Conservation (phyloP, 345 rosid genomes). For the Gossypium longicalyx region DNA sequence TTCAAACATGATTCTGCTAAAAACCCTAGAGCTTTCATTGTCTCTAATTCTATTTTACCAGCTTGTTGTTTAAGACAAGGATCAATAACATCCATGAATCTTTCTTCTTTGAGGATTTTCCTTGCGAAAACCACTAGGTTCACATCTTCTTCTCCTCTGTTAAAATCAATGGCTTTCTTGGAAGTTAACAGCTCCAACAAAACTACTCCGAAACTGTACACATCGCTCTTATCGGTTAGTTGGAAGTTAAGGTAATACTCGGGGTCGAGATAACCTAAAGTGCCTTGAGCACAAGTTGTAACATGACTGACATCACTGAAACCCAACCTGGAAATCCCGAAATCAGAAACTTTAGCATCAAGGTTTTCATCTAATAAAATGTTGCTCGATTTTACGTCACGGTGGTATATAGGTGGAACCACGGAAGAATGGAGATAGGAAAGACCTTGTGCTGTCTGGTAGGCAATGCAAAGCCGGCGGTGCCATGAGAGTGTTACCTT, state of each 20-base stretch:
- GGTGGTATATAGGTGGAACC: conserved; percentile 52
- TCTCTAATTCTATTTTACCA: not conserved
- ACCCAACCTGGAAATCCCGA: conserved; percentile 50
- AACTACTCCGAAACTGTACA: conserved; percentile 66
- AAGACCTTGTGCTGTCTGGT: conserved; percentile 53
- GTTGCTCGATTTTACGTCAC: conserved; percentile 56
- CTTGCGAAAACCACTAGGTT: conserved; percentile 43
- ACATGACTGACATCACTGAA: conserved; percentile 44
- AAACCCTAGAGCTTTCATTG: not conserved
- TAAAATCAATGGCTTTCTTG: conserved; percentile 52
- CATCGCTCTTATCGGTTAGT: conserved; percentile 59
- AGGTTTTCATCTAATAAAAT: conserved; percentile 50
- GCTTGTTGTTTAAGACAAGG: conserved; percentile 23
- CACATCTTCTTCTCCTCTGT: conserved; percentile 48
- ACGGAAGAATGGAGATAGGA: conserved; percentile 58
- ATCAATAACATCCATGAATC: conserved; percentile 38
- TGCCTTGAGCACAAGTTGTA: conserved; percentile 54
- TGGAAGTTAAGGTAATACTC: conserved; percentile 59
- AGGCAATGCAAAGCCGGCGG: conserved; percentile 38
- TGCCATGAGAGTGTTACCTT: conserved; percentile 33
- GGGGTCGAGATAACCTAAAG: conserved; percentile 56
- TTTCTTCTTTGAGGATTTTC: conserved; percentile 41
- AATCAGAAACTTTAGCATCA: conserved; percentile 50
- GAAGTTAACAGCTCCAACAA: conserved; percentile 50
- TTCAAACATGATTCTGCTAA: conserved; percentile 11